Base-by-base conservation (phyloP, 73 alveolate species). In the Paramecium pentaurelia region DNA sequence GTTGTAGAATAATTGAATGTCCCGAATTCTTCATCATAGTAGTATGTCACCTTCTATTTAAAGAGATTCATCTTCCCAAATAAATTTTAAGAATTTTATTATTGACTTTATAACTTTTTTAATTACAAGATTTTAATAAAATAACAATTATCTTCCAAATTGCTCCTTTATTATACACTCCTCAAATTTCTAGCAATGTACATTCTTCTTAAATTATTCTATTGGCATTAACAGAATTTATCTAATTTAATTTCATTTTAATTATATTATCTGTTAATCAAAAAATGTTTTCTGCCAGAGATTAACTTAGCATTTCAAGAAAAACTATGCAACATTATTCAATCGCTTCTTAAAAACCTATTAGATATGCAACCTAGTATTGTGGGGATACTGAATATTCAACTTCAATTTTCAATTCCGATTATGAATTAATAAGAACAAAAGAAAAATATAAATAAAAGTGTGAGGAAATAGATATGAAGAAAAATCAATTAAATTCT, bases 1-100 rank as follows among this genome's bases (percentile, higher is more conserved):
- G 95, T 97, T 32, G 96, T 96, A 8, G 98, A 98, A 92, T 97
- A 98, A 90, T 97, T 93, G 93, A 92, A 98, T 71, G 95, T 93
- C 7, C 99, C 99, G 22, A 98, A 93, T 58, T 97, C 98, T 92
- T 97, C 98, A 90, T 97, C 98, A 85, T 96, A 97, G 92, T 95
- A 96, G 86, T 98, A 98, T 60, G 98, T 94, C 27, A 96, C 97
- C 86, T 93, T 94, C 40, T 96, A 42, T 59, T 58, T 80, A 27
- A 86, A 58, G 18, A 14, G 88, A 91, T 91, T 91, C 87, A 73
- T 73, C 70, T 25, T 54, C 70, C 70, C 32, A 54, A 54, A 54
- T 54, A 18, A 68, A 68, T 68, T 68, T 32, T 68, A 68, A 18
- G 36, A 54, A n/a, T 54, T 47, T 18, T 54, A 54, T 54, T 54